Percentiles rank a stretch among this genome's conserved stretches.
Conservation (phyloP, 2,329 filamentous ascomycete species). For the Alternaria hordeiaustralica region DNA sequence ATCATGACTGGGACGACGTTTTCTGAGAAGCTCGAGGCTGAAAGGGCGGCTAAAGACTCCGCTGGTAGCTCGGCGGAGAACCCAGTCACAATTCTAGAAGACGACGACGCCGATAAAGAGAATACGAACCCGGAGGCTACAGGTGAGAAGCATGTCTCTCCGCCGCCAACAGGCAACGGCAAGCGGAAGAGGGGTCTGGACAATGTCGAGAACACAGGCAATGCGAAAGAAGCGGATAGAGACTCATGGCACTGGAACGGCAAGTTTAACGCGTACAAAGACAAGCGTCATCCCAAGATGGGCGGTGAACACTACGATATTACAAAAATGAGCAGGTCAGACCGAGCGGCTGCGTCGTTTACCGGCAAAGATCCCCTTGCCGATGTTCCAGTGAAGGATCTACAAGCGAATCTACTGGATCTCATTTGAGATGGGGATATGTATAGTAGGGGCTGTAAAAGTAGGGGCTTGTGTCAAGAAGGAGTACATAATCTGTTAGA, state of each 20-base stretch:
- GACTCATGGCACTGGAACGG: conserved; percentile 24
- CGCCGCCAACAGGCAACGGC: neutral
- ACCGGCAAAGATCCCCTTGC: conserved; percentile 22
- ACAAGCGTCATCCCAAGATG: neutral
- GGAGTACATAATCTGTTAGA: neutral
- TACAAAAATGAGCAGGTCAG: conserved; percentile 23
- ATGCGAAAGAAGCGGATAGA: neutral
- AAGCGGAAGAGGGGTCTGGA: conserved; percentile 5
- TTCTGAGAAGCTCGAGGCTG: neutral
- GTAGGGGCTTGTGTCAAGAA: neutral
- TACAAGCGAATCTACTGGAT: conserved; percentile 15
- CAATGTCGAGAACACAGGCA: neutral
- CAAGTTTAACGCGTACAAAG: conserved; percentile 15
- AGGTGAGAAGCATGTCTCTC: neutral
- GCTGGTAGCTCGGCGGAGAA: neutral
- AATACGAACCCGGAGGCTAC: neutral
- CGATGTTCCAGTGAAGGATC: conserved; percentile 5
- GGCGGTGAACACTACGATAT: conserved; percentile 27
- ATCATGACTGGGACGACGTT: neutral
- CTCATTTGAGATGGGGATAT: neutral
- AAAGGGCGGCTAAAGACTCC: neutral
- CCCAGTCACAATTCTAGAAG: neutral
- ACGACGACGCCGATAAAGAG: conserved; percentile 14
- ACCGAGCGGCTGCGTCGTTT: conserved; percentile 15
- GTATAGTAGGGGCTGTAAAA: neutral